These are phyloP conservation scores for Vicia sativa DNA, from an alignment of 306 rosid genomes.

Conservation along the genomic window DNA sequence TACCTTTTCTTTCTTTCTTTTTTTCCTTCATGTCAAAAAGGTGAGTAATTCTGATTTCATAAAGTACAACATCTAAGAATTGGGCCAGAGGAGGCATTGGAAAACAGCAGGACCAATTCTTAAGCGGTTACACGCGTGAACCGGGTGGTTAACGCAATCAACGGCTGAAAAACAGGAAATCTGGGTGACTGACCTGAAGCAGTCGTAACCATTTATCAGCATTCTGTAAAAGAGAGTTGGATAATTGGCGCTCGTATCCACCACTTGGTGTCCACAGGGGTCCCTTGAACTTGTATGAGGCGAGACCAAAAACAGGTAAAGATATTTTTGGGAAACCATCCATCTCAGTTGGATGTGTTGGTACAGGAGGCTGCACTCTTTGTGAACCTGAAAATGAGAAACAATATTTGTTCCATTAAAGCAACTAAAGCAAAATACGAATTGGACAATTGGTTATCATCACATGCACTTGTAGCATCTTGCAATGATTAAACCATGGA, in stretches of 20 bases:
- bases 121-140: conserved; percentile 20
- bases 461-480: conserved; percentile 4
- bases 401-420: conserved; percentile 10
- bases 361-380: conserved; percentile 44
- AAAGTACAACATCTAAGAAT: conserved; percentile 28
- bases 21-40: conserved; percentile 29
- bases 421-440: conserved; percentile 17
- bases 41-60: conserved; percentile 33
- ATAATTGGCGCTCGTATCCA: conserved; percentile 61
- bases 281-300: conserved; percentile 89
- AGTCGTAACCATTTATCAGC: conserved; percentile 66
- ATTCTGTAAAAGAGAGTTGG: conserved; percentile 57
- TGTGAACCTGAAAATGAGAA: conserved; percentile 53
- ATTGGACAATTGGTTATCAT: conserved; percentile 8
- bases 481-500: neutral
- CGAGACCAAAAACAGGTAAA: conserved; percentile 82
- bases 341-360: conserved; percentile 45
- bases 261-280: conserved; percentile 83
- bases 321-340: conserved; percentile 56
- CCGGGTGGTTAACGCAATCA: conserved; percentile 36
- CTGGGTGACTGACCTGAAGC: conserved; percentile 82
- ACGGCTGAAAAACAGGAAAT: conserved; percentile 81
- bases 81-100: conserved; percentile 9
- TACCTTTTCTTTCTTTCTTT: conserved; percentile 15
- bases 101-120: conserved; percentile 35